Evolutionary conservation across 2,329 filamentous ascomycete species (phyloP).

Genomic region (Fusarium proliferatum): DNA sequence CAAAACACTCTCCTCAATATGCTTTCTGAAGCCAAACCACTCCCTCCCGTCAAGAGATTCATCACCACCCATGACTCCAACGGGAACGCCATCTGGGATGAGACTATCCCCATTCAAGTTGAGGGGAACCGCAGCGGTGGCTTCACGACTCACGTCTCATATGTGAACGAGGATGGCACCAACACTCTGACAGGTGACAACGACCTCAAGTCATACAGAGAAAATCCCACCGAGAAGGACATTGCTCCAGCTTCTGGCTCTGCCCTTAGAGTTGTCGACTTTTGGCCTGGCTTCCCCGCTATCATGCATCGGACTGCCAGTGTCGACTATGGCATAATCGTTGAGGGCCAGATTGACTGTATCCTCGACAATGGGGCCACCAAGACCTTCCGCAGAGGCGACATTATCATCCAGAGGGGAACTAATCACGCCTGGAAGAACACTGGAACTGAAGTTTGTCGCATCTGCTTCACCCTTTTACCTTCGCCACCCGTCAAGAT

Average conservation of each 20-base stretch:
- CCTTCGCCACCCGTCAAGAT: slow-evolving; percentile 33
- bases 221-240: slow-evolving; percentile 32
- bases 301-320: slow-evolving; percentile 41
- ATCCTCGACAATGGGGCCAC: slow-evolving; percentile 36
- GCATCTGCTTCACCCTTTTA: slow-evolving; percentile 39
- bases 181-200: slow-evolving; percentile 23
- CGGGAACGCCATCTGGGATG: slow-evolving; percentile 36
- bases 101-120: slow-evolving; percentile 24
- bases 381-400: slow-evolving; percentile 31
- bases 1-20: slow-evolving; percentile 5
- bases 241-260: slow-evolving; percentile 35
- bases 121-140: slow-evolving; percentile 25
- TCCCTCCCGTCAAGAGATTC: slow-evolving; percentile 32
- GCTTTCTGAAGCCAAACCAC: slow-evolving; percentile 24
- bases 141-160: slow-evolving; percentile 37
- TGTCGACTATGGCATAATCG: slow-evolving; percentile 37
- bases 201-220: slow-evolving; percentile 32
- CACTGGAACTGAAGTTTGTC: slow-evolving; percentile 26
- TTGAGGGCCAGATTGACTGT: slow-evolving; percentile 40
- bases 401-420: slow-evolving; percentile 41
- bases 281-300: slow-evolving; percentile 35
- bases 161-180: slow-evolving; percentile 26
- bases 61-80: slow-evolving; percentile 38
- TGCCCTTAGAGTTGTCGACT: slow-evolving; percentile 34
- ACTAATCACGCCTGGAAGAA: slow-evolving; percentile 44